These are phyloP conservation scores for Colletotrichum magnum DNA, from an alignment of 2,329 filamentous ascomycete species.

Conservation along the genomic window DNA sequence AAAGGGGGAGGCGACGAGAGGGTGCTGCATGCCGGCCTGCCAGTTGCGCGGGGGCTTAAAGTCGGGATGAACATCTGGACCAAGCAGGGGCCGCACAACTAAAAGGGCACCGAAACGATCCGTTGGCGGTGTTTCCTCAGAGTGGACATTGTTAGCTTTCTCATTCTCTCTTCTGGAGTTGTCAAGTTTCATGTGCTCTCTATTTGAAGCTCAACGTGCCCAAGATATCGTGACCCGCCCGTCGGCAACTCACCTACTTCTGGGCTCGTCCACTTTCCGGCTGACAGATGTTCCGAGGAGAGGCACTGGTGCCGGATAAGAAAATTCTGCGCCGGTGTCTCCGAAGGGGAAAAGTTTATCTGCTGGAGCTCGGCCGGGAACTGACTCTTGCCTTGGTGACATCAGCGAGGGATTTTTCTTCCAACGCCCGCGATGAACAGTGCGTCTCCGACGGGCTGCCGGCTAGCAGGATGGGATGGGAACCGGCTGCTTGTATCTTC, in stretches of 20 bases:
- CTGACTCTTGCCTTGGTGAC: conserved; percentile 21
- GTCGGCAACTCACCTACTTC: conserved; percentile 10
- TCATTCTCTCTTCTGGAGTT: not conserved
- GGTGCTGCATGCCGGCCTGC: conserved; percentile 57
- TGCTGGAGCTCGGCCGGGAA: not conserved
- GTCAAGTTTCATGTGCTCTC: conserved; percentile 20
- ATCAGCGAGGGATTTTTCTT: not conserved
- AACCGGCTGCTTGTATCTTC: not conserved
- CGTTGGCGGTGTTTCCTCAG: not conserved
- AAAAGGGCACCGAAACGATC: not conserved
- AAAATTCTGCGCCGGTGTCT: not conserved
- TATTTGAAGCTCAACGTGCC: conserved; percentile 13
- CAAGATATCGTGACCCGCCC: not conserved
- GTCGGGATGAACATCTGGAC: conserved; percentile 61
- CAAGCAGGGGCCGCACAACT: conserved; percentile 48
- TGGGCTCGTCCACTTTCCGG: not conserved
- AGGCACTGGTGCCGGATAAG: not conserved
- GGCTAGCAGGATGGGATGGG: not conserved
- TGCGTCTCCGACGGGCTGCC: not conserved
- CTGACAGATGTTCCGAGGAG: not conserved
- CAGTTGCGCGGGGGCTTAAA: conserved; percentile 56
- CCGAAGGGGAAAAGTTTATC: conserved; percentile 12
- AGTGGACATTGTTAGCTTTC: not conserved
- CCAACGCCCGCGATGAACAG: not conserved
- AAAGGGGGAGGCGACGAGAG: conserved; percentile 51